Percentiles rank a stretch among this genome's conserved stretches.
phyloP scores from a whole-genome alignment of 768 basidiomycete species.

The Aureoboletus auriporus region DNA sequence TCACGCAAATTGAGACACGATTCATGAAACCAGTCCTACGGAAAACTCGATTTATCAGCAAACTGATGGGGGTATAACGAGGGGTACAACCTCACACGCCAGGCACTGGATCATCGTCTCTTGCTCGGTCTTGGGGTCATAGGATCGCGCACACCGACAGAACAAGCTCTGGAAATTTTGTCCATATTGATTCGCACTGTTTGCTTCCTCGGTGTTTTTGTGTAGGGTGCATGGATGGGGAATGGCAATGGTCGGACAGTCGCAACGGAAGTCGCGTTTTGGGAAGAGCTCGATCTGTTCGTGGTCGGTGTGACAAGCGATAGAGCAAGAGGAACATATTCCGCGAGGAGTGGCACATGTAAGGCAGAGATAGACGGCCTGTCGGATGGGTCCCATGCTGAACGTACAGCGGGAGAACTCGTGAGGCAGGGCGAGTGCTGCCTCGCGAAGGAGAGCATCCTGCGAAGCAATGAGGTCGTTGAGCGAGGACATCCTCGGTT shows the following conservation, averaged over 20 bases:
- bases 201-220: constrained; percentile 47
- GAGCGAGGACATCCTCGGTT: constrained; percentile 31
- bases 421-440: constrained; percentile 51
- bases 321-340: constrained; percentile 78
- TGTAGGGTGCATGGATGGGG: constrained; percentile 64
- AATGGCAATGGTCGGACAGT: constrained; percentile 71
- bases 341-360: constrained; percentile 68
- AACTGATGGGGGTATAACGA: background rate
- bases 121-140: constrained; percentile 66
- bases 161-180: constrained; percentile 71
- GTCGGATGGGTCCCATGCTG: constrained; percentile 55
- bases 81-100: constrained; percentile 62
- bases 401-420: constrained; percentile 68
- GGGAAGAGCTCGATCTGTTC: constrained; percentile 87
- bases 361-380: constrained; percentile 79
- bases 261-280: constrained; percentile 78
- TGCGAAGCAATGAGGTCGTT: constrained; percentile 25
- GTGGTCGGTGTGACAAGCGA: constrained; percentile 84
- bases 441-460: constrained; percentile 29
- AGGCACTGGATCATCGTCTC: constrained; percentile 92
- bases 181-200: constrained; percentile 59
- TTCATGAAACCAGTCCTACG: constrained; percentile 88
- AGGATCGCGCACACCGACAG: constrained; percentile 70
- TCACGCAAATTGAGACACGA: constrained; percentile 80
- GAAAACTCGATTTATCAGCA: constrained; percentile 2